Conservation (phyloP, 1,139 yeast species). For the Geotrichum bryndzae region DNA sequence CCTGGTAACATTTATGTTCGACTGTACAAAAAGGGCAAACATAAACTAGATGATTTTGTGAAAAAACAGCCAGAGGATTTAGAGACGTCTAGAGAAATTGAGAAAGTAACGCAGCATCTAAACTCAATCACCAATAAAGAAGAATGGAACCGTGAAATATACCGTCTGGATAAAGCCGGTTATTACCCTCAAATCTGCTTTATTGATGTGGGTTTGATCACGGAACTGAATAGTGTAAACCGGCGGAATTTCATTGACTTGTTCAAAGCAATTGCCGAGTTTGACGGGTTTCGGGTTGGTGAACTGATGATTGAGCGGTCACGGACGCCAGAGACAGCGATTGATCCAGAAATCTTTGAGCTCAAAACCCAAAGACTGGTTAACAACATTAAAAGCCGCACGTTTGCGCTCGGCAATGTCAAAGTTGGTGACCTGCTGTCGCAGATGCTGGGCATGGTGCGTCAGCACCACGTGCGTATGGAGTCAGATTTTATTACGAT, state of each 20-base stretch:
- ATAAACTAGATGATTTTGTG: conserved; percentile 12
- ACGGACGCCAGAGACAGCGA: conserved; percentile 86
- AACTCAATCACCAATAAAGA: conserved; percentile 36
- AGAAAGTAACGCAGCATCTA: conserved; percentile 31
- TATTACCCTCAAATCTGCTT: conserved; percentile 85
- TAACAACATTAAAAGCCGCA: conserved; percentile 70
- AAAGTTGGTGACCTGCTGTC: conserved; percentile 88
- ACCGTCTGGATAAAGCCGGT: conserved; percentile 49
- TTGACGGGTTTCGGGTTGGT: conserved; percentile 93
- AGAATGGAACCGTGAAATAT: conserved; percentile 49
- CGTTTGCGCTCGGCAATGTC: conserved; percentile 87
- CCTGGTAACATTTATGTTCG: conserved; percentile 92
- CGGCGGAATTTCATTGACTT: conserved; percentile 81
- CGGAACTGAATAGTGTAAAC: conserved; percentile 74
- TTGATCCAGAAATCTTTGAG: conserved; percentile 79
- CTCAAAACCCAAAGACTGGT: conserved; percentile 80
- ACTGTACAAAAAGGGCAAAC: conserved; percentile 44
- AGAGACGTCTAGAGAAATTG: conserved; percentile 23
- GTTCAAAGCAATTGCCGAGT: conserved; percentile 80
- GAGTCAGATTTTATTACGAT: conserved; percentile 95
- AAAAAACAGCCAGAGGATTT: conserved; percentile 21
- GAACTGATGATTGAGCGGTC: conserved; percentile 92
- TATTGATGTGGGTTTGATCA: conserved; percentile 87
- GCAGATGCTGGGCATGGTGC: conserved; percentile 82
- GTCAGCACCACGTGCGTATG: conserved; percentile 93